phyloP scores from a whole-genome alignment of 2,329 filamentous ascomycete species.

The Elsinoe fawcettii region DNA sequence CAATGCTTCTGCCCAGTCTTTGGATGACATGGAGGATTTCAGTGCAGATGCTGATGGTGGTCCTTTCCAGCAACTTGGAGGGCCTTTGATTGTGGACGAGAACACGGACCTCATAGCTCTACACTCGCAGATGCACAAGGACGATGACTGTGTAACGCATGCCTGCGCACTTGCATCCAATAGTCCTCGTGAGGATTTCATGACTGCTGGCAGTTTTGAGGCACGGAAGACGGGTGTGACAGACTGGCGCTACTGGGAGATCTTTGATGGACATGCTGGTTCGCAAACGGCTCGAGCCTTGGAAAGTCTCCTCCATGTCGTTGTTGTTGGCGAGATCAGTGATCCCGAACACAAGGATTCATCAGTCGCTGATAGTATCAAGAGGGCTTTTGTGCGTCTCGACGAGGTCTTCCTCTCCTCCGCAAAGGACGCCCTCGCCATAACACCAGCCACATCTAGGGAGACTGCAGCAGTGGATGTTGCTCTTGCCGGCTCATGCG shows the following conservation, averaged over 20 bases:
- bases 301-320: conserved; percentile 20
- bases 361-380: conserved; percentile 25
- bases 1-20: background rate
- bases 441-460: conserved; percentile 23
- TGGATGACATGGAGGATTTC: background rate
- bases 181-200: conserved; percentile 14
- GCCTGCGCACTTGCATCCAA: conserved; percentile 13
- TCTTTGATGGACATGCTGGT: conserved; percentile 38
- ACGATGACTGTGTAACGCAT: conserved; percentile 1
- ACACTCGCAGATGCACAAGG: background rate
- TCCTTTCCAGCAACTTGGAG: background rate
- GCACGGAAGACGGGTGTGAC: background rate
- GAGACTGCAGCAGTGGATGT: conserved; percentile 27
- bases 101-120: background rate
- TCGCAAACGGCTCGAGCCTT: conserved; percentile 25
- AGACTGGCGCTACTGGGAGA: conserved; percentile 30
- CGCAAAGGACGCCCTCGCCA: conserved; percentile 20
- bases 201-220: background rate
- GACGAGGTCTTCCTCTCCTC: conserved; percentile 32
- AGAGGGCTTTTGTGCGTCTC: conserved; percentile 33
- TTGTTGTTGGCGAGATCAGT: conserved; percentile 22
- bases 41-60: background rate
- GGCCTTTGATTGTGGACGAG: background rate
- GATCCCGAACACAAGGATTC: conserved; percentile 9
- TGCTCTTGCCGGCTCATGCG: conserved; percentile 52